phyloP scores from a whole-genome alignment of 2,329 filamentous ascomycete species.

The Nemania sp. region DNA sequence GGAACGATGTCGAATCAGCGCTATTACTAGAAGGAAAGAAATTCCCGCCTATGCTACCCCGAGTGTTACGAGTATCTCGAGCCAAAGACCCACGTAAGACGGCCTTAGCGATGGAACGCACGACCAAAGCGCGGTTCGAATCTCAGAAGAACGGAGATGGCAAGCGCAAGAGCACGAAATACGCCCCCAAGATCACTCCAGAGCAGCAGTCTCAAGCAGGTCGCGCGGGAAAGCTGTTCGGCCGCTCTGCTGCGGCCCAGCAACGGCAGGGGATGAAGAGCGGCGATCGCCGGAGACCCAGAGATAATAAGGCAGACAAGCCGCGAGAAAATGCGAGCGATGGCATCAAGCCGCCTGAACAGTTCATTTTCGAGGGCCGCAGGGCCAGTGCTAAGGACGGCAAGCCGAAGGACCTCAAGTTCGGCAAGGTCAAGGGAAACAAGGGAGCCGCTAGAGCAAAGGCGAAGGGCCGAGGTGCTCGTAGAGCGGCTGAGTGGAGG shows the following conservation, averaged over 20 bases:
- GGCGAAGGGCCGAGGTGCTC: constrained; percentile 37
- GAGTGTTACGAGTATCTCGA: constrained; percentile 80
- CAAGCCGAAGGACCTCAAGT: constrained; percentile 63
- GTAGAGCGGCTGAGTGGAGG: constrained; percentile 40
- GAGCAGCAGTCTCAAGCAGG: constrained; percentile 72
- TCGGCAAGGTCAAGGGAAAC: constrained; percentile 58
- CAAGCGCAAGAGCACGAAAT: constrained; percentile 52
- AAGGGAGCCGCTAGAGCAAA: constrained; percentile 44
- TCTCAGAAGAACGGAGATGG: constrained; percentile 35
- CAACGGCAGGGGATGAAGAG: constrained; percentile 43
- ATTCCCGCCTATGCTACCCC: constrained; percentile 91
- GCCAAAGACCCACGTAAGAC: constrained; percentile 75
- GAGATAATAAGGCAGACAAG: constrained; percentile 28
- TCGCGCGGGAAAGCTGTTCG: constrained; percentile 74
- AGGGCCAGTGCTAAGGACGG: constrained; percentile 70
- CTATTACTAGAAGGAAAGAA: constrained; percentile 87
- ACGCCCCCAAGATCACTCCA: constrained; percentile 70
- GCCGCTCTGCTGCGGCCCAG: constrained; percentile 64
- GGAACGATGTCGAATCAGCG: constrained; percentile 87
- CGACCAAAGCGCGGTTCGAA: constrained; percentile 46
- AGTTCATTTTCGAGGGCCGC: constrained; percentile 79
- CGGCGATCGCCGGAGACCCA: constrained; percentile 31
- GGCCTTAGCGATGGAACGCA: constrained; percentile 52
- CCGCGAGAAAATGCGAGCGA: constrained; percentile 7
- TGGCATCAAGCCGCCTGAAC: constrained; percentile 63